These are phyloP conservation scores for Lathyrus tuberosus DNA, from an alignment of 306 rosid species.

Conservation along the genomic window DNA sequence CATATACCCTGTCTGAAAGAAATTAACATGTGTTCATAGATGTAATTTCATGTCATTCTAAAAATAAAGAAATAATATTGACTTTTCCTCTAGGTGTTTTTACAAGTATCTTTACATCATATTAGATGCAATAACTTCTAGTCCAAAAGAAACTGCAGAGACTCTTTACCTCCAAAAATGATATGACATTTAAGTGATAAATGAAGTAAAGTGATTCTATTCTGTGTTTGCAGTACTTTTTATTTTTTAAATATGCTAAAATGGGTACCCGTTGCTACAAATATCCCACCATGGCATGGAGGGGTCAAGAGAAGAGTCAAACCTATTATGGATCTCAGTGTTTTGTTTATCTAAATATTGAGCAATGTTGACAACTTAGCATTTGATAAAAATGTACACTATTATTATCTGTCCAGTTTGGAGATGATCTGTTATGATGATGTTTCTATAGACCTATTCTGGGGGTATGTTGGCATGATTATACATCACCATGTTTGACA, in stretches of 20 bases:
- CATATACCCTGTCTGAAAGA: conserved; percentile 14
- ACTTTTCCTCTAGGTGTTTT: neutral
- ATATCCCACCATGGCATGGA: neutral
- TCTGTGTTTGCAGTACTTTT: neutral
- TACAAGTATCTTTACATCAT: neutral
- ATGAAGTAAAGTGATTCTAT: conserved; percentile 14
- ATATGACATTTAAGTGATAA: conserved; percentile 8
- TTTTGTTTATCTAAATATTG: neutral
- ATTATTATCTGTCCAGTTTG: conserved; percentile 11
- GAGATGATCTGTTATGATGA: conserved; percentile 8
- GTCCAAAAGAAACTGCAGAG: neutral
- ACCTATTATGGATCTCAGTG: neutral
- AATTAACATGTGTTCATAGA: neutral
- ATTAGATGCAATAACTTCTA: neutral
- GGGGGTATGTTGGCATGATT: neutral
- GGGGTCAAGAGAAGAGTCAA: neutral
- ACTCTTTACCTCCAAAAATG: conserved; percentile 11
- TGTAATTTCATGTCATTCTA: conserved; percentile 2
- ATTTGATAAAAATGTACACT: conserved; percentile 9
- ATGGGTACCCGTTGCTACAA: neutral
- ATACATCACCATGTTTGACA: conserved; percentile 21
- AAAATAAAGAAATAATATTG: neutral
- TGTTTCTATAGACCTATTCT: conserved; percentile 15
- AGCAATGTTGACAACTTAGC: neutral
- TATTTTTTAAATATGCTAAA: conserved; percentile 1